Conservation (phyloP, 2,329 filamentous ascomycete genomes). For the Aspergillus transmontanensis region DNA sequence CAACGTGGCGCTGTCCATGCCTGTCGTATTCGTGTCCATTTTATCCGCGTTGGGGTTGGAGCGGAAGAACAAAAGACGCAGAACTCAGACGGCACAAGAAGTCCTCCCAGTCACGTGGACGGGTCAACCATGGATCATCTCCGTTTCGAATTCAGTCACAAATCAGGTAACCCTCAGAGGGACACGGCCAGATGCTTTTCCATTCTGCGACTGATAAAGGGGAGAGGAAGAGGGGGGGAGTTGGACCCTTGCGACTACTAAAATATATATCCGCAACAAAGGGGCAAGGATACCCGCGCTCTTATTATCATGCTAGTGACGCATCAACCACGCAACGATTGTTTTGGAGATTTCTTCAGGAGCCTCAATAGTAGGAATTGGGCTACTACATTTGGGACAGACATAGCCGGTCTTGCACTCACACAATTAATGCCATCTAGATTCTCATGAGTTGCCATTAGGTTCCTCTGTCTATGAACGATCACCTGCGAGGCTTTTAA, state of each 20-base stretch:
- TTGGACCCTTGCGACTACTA: not conserved
- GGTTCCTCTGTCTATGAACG: no score
- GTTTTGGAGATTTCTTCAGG: not conserved
- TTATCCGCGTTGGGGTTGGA: constrained; percentile 1
- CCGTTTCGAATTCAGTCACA: not conserved
- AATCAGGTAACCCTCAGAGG: not conserved
- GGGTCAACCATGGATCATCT: not conserved
- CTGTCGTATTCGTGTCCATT: not conserved
- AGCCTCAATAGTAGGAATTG: not conserved
- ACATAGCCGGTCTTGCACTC: no score
- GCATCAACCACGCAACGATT: not conserved
- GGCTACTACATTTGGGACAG: not conserved
- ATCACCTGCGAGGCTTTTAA: no score
- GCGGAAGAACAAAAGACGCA: not conserved
- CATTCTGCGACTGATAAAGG: not conserved
- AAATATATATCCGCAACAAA: not conserved
- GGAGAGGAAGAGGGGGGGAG: not conserved
- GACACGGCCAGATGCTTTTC: not conserved
- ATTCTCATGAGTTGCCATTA: no score
- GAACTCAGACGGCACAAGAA: not conserved
- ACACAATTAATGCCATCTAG: no score
- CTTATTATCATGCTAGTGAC: not conserved
- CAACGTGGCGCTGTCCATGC: constrained; percentile 9
- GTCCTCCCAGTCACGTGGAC: not conserved
- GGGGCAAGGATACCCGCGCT: no score